Conservation (phyloP, 179 eudicot genomes). For the Beta corolliflora region DNA sequence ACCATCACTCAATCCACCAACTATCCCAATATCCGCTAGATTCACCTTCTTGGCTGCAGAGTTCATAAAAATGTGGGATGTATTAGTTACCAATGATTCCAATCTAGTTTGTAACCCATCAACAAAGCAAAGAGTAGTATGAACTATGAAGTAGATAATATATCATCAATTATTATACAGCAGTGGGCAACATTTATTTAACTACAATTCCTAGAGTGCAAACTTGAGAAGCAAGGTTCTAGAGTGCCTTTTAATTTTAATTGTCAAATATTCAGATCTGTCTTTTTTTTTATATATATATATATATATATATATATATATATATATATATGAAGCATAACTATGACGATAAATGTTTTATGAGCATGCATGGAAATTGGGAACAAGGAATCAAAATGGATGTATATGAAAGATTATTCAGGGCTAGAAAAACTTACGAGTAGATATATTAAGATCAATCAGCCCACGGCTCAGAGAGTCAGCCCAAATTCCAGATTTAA, state of each 20-base stretch:
- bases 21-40: slow-evolving; percentile 77
- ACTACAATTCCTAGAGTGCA: background rate
- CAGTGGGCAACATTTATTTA: background rate
- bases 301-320: too few species aligned
- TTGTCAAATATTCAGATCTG: background rate
- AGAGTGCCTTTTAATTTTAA: background rate
- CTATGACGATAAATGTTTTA: background rate
- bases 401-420: slow-evolving; percentile 6
- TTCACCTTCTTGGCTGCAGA: slow-evolving; percentile 86
- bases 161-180: background rate
- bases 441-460: slow-evolving; percentile 95
- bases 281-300: too few species aligned
- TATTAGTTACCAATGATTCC: background rate
- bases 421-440: slow-evolving; percentile 63
- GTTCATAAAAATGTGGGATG: background rate
- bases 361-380: background rate
- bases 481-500: slow-evolving; percentile 98
- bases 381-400: slow-evolving; percentile 2
- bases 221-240: background rate
- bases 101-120: background rate
- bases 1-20: slow-evolving; percentile 71
- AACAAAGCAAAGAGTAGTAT: background rate
- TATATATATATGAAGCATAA: background rate
- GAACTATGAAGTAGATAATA: background rate
- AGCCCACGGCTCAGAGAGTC: slow-evolving; percentile 96